Conservation (phyloP, 2,329 filamentous ascomycete species). For the Epichloe scottii region DNA sequence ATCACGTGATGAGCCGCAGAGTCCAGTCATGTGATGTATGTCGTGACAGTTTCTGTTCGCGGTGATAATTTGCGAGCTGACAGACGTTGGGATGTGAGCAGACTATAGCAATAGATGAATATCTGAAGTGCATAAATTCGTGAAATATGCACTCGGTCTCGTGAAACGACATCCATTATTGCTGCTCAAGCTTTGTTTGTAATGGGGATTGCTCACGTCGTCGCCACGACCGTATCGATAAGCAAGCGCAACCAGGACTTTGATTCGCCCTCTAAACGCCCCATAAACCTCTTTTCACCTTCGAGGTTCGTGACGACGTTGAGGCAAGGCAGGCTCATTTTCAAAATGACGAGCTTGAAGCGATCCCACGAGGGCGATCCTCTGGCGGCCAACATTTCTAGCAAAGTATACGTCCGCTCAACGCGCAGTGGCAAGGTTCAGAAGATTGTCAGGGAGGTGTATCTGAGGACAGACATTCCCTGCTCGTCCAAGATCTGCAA, state of each 20-base stretch:
- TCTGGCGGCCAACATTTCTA: conserved; percentile 65
- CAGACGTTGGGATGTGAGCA: too few relatives aligned
- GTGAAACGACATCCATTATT: too few relatives aligned
- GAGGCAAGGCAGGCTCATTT: not conserved
- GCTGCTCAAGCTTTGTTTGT: too few relatives aligned
- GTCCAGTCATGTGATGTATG: too few relatives aligned
- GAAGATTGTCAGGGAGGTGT: conserved; percentile 95
- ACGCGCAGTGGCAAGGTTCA: conserved; percentile 95
- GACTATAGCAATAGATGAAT: too few relatives aligned
- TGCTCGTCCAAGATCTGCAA: conserved; percentile 87
- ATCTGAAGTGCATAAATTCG: too few relatives aligned
- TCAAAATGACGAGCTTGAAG: conserved; percentile 53
- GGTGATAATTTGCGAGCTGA: too few relatives aligned
- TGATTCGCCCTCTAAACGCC: conserved; percentile 12
- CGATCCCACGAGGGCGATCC: conserved; percentile 39
- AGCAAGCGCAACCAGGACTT: conserved; percentile 13
- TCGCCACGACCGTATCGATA: conserved; percentile 17
- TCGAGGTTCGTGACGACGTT: conserved; percentile 6
- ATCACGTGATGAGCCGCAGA: too few relatives aligned
- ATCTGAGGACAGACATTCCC: conserved; percentile 90
- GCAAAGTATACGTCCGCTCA: conserved; percentile 90
- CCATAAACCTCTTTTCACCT: conserved; percentile 9
- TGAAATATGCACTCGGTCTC: too few relatives aligned
- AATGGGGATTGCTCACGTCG: not conserved
- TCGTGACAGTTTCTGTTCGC: too few relatives aligned